These are phyloP conservation scores for Metrosideros polymorpha DNA, from an alignment of 441 rosid species.

Conservation along the genomic window DNA sequence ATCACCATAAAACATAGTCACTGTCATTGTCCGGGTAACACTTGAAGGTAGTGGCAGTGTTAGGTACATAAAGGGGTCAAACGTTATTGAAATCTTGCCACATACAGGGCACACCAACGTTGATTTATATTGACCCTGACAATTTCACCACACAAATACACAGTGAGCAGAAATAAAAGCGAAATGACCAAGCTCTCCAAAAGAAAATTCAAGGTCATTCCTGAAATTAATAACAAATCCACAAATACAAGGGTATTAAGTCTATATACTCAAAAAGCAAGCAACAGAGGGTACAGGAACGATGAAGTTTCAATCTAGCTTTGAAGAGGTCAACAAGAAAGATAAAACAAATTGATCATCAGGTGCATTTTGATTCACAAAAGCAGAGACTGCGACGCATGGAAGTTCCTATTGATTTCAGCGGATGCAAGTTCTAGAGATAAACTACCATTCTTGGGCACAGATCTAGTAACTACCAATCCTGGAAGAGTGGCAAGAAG, in stretches of 20 bases:
- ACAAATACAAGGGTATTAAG: background rate
- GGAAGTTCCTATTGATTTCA: background rate
- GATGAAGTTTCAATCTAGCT: background rate
- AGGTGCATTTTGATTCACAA: background rate
- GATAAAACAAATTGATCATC: background rate
- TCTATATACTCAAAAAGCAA: background rate
- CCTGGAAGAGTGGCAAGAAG: background rate
- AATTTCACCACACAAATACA: background rate
- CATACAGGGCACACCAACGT: slow-evolving; percentile 58
- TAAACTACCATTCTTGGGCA: background rate
- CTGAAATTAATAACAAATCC: background rate
- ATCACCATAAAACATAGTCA: slow-evolving; percentile 33
- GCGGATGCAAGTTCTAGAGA: background rate
- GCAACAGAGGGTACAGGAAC: background rate
- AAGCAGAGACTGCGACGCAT: background rate
- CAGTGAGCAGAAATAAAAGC: background rate
- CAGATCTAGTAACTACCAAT: background rate
- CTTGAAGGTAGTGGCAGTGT: slow-evolving; percentile 60
- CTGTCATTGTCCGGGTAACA: slow-evolving; percentile 45
- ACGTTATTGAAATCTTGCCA: slow-evolving; percentile 58
- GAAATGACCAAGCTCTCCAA: background rate
- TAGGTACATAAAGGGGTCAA: slow-evolving; percentile 68
- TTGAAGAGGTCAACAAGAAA: background rate
- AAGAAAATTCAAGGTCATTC: background rate
- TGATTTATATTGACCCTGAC: slow-evolving; percentile 72